Evolutionary conservation across 1,139 yeast species (phyloP), one percentile per base, ranked within the genome.

Genomic region (Entelexis paramagnoliae): DNA sequence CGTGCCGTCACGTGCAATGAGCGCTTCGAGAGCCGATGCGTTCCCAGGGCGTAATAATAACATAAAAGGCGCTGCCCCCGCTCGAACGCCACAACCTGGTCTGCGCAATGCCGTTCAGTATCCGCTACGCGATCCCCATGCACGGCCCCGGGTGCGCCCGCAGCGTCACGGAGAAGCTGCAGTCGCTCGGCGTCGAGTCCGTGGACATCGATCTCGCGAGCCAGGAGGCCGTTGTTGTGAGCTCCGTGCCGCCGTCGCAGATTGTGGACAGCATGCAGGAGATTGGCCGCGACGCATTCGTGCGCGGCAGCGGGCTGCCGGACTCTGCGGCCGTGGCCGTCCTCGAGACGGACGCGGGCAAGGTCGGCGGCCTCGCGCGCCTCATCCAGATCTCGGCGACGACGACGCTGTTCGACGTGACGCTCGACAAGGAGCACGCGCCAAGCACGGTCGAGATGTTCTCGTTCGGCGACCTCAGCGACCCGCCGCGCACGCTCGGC

Each of bases 261-360:
- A 74, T 87, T 19, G 81, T 84, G 30, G 70, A 70, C 55, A 76
- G 83, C 0, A 79, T 86, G 54, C 89, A 83, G 64, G 62, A 64
- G 1, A 80, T 80, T 4, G 96, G 96, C 1, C 78, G 79, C 59
- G 96, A 89, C 64, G 95, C 95, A 10, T 85, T 89, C 58, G 82
- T 89, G 34, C 74, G 97, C 56, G 98, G 98, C 6, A 80, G 96
- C 0, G 97, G 97, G 2, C 73, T 73, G 51, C 82, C 94, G 20
- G 82, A 89, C 64, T 78, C 89, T 26, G 95, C 96, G 0, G 96
- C 95, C 0, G 97, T 89, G 30, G 81, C 94, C 58, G 89, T 89
- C 47, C 68, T 89, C 53, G 97, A 91, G 64, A 80, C 80, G 57
- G 58, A 58, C 32, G 59, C 59, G 26, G 75, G 76, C 50, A 86